Evolutionary conservation across 2,329 filamentous ascomycete species (phyloP).

Genomic region (Phialocephala sp.): DNA sequence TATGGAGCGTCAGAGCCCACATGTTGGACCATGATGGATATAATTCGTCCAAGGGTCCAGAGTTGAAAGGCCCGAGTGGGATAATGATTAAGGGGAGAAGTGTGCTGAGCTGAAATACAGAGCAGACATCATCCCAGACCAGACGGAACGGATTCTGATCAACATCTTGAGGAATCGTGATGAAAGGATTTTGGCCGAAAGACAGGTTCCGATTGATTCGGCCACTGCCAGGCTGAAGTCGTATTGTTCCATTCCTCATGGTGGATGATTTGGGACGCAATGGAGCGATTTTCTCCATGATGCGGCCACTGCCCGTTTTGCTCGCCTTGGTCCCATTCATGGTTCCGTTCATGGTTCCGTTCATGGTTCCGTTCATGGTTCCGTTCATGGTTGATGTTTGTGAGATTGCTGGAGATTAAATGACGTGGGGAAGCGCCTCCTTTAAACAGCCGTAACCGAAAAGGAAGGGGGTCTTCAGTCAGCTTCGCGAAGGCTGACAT

Average conservation of each 20-base stretch:
- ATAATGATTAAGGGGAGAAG: constrained; percentile 62
- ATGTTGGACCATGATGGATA: constrained; percentile 62
- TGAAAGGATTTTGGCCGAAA: constrained; percentile 29
- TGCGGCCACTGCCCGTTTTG: constrained; percentile 1
- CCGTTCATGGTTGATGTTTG: constrained; percentile 1
- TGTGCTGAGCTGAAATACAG: constrained; percentile 43
- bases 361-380: too few relatives aligned
- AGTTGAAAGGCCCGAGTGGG: constrained; percentile 59
- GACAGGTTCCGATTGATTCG: constrained; percentile 25
- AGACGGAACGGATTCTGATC: constrained; percentile 43
- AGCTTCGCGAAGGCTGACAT: constrained; percentile 4
- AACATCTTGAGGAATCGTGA: constrained; percentile 27
- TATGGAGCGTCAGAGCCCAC: constrained; percentile 61
- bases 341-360: background rate
- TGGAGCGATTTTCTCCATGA: constrained; percentile 4
- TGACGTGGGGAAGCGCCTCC: background rate
- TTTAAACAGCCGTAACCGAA: background rate
- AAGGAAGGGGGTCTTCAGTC: background rate
- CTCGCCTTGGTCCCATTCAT: background rate
- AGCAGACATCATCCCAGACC: constrained; percentile 46
- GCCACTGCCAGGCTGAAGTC: constrained; percentile 16
- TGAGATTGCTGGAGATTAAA: background rate
- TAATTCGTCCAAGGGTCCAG: constrained; percentile 68
- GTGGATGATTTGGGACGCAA: background rate
- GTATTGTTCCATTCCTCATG: constrained; percentile 1